Conservation (phyloP, 495 filamentous ascomycete genomes). For the Tuber aestivum region DNA sequence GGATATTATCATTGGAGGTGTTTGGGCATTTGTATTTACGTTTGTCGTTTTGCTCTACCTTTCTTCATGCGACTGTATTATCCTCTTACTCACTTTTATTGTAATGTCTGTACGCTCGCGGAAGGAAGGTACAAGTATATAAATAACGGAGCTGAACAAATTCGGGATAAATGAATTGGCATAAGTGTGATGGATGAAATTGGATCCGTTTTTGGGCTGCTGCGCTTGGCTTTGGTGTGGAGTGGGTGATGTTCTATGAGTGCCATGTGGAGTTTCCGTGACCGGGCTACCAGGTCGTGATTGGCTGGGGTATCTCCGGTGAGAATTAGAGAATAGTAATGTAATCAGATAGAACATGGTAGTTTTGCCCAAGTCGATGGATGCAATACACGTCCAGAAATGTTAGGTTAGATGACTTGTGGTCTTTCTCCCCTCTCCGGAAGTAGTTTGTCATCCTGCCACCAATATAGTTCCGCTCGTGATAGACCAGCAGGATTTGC, state of each 20-base stretch:
- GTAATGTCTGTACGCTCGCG: not conserved
- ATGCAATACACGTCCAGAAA: too few species aligned
- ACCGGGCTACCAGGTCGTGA: too few species aligned
- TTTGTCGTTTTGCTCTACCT: constrained; percentile 1
- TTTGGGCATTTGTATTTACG: constrained; percentile 19
- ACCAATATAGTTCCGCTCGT: too few species aligned
- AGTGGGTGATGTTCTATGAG: not conserved
- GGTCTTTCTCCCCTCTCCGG: not conserved
- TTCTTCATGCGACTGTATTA: not conserved
- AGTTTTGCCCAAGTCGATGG: too few species aligned
- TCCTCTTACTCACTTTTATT: not conserved
- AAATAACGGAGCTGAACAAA: not conserved
- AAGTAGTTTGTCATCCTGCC: not conserved
- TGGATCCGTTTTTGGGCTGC: too few species aligned
- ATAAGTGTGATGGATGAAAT: too few species aligned
- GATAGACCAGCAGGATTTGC: too few species aligned
- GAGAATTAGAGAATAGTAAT: not conserved
- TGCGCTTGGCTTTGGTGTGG: not conserved
- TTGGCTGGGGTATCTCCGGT: not conserved
- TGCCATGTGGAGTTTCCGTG: not conserved
- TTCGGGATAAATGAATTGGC: not conserved
- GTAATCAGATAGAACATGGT: not conserved
- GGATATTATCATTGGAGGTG: not conserved
- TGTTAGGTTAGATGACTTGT: too few species aligned
- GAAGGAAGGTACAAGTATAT: not conserved